These are phyloP conservation scores for Globisporangium acanthophoron DNA, from an alignment of 352 stramenopile genomes.

Conservation along the genomic window DNA sequence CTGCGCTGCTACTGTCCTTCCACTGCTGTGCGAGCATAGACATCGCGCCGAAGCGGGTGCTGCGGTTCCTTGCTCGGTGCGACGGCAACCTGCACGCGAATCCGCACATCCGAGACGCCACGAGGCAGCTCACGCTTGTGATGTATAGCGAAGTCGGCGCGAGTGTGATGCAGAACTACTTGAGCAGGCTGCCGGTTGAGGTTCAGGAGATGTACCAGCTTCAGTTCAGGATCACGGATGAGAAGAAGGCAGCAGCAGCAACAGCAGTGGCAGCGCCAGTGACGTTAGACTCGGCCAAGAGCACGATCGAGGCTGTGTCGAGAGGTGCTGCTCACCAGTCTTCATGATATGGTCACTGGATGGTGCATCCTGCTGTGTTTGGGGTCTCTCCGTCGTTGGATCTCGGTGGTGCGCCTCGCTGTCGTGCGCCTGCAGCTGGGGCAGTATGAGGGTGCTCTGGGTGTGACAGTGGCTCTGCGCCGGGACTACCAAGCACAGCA, in stretches of 20 bases:
- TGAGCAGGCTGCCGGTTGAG: not conserved
- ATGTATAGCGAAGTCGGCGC: slow-evolving; percentile 31
- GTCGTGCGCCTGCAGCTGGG: not conserved
- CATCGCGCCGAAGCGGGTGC: slow-evolving; percentile 30
- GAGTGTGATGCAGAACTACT: slow-evolving; percentile 13
- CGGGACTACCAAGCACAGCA: not conserved
- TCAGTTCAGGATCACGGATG: slow-evolving; percentile 4
- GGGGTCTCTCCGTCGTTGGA: slow-evolving; percentile 7
- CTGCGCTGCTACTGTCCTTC: slow-evolving; percentile 29
- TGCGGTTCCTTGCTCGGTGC: slow-evolving; percentile 24
- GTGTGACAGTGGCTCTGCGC: not conserved
- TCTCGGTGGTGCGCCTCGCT: slow-evolving; percentile 8
- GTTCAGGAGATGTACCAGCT: slow-evolving; percentile 4
- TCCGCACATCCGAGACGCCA: slow-evolving; percentile 31
- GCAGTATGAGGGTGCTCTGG: not conserved
- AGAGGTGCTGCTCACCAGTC: not conserved
- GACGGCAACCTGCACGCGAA: slow-evolving; percentile 33
- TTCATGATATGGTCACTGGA: slow-evolving; percentile 6
- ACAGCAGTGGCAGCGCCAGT: not conserved
- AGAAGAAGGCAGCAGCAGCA: not conserved
- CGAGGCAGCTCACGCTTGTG: slow-evolving; percentile 28
- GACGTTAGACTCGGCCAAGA: not conserved
- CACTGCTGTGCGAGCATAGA: slow-evolving; percentile 47
- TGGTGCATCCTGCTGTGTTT: slow-evolving; percentile 10
- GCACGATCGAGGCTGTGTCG: slow-evolving; percentile 5